phyloP scores from a whole-genome alignment of 305 asterid genomes.

The Fraxinus sp. region DNA sequence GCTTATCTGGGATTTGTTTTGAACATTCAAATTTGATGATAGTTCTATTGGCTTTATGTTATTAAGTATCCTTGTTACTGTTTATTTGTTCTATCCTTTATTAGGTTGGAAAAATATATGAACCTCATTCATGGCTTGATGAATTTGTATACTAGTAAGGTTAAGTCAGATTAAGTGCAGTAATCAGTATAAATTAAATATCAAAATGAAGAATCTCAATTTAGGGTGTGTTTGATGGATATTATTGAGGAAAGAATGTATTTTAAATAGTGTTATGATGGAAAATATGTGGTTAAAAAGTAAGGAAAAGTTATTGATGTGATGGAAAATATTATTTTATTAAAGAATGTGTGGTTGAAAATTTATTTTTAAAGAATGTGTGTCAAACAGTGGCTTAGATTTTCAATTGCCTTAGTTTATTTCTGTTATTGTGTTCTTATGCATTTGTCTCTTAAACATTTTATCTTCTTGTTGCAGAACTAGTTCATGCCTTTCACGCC shows the following conservation, averaged over 20 bases:
- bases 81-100: neutral
- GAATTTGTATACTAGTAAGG: neutral
- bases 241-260: no score
- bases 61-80: neutral
- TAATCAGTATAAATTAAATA: neutral
- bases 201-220: neutral
- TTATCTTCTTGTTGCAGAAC: slow-evolving; percentile 23
- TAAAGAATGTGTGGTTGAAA: no score
- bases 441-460: neutral
- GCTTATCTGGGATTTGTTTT: neutral
- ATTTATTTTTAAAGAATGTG: no score
- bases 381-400: neutral
- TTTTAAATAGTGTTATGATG: no score
- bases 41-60: neutral
- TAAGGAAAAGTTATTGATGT: no score
- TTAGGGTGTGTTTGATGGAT: neutral
- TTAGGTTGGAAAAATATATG: neutral
- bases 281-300: no score
- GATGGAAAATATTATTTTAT: no score
- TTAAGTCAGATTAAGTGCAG: neutral
- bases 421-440: neutral
- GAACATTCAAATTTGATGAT: neutral
- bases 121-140: neutral
- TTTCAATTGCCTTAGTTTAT: neutral
- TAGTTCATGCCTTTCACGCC: slow-evolving; percentile 66